phyloP scores from a whole-genome alignment of 2,329 filamentous ascomycete species.

The Ambrosiella xylebori region DNA sequence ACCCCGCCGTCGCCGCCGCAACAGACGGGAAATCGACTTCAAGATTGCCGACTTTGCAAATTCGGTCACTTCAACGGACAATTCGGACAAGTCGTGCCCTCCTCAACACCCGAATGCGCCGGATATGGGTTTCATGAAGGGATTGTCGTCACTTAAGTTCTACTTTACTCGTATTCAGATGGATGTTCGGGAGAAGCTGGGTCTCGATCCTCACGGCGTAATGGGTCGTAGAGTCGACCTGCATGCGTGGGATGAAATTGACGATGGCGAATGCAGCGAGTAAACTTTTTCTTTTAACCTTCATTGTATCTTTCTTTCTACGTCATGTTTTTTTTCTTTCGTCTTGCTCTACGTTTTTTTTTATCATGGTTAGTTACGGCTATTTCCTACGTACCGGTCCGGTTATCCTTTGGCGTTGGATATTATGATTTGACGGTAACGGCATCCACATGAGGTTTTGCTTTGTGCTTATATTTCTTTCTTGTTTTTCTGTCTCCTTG shows the following conservation, averaged over 20 bases:
- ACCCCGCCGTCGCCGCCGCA: slow-evolving; percentile 29
- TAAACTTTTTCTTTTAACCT: neutral
- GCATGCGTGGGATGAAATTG: slow-evolving; percentile 9
- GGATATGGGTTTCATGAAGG: slow-evolving; percentile 77
- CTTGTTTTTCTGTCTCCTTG: no score
- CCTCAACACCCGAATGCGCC: slow-evolving; percentile 65
- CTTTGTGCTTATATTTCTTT: no score
- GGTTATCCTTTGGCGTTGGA: no score
- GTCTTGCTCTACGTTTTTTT: neutral
- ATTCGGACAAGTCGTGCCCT: slow-evolving; percentile 50
- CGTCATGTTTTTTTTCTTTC: neutral
- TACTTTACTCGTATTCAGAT: slow-evolving; percentile 81
- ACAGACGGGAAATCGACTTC: slow-evolving; percentile 57
- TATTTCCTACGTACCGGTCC: no score
- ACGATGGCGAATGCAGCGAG: slow-evolving; percentile 13
- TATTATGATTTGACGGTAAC: no score
- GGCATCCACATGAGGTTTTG: no score
- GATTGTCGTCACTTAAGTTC: slow-evolving; percentile 56
- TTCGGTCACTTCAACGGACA: slow-evolving; percentile 77
- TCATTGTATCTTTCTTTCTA: neutral
- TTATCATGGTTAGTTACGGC: no score
- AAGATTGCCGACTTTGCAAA: slow-evolving; percentile 99
- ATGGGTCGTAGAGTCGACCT: slow-evolving; percentile 9
- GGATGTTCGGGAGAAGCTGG: slow-evolving; percentile 46
- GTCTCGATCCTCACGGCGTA: slow-evolving; percentile 23